Evolutionary conservation across 2,329 filamentous ascomycete species (phyloP).

Genomic region (Pestalotiopsis sp.): DNA sequence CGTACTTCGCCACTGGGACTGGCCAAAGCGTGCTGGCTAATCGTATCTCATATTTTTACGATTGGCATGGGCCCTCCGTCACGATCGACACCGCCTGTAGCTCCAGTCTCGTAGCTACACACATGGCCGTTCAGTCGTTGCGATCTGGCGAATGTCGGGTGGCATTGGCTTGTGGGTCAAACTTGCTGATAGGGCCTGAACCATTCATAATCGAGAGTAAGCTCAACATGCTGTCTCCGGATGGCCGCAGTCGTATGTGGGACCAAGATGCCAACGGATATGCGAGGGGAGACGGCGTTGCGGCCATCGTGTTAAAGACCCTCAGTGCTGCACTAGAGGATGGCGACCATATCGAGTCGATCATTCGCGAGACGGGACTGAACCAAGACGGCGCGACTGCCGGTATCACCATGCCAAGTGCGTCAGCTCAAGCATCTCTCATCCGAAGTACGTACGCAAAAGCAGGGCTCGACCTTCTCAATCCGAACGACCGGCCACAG

Average conservation of each 20-base stretch:
- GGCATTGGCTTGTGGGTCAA: conserved; percentile 7
- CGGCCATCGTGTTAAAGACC: conserved; percentile 41
- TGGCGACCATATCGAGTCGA: conserved; percentile 30
- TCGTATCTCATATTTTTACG: conserved; percentile 14
- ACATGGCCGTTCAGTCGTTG: conserved; percentile 6
- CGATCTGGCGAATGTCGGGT: background rate
- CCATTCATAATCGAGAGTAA: conserved; percentile 19
- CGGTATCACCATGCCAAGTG: conserved; percentile 45
- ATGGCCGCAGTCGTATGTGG: conserved; percentile 33
- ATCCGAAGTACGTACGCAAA: conserved; percentile 33
- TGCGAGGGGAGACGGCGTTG: conserved; percentile 43
- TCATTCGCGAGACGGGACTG: conserved; percentile 35
- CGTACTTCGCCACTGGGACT: conserved; percentile 10
- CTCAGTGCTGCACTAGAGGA: conserved; percentile 41
- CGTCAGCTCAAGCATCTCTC: conserved; percentile 30
- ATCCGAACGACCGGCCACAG: conserved; percentile 20
- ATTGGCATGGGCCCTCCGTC: conserved; percentile 15
- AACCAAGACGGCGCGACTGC: conserved; percentile 41
- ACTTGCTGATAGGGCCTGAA: conserved; percentile 4
- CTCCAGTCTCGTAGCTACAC: conserved; percentile 8
- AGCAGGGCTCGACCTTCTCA: conserved; percentile 28
- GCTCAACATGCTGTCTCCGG: conserved; percentile 26
- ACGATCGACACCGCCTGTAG: conserved; percentile 16
- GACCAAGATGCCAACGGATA: conserved; percentile 51
- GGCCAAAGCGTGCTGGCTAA: conserved; percentile 6